Evolutionary conservation across 1,284 basidiomycete species (phyloP), one percentile per base, ranked within the genome.

Genomic region (Cryptococcus amylolentus): DNA sequence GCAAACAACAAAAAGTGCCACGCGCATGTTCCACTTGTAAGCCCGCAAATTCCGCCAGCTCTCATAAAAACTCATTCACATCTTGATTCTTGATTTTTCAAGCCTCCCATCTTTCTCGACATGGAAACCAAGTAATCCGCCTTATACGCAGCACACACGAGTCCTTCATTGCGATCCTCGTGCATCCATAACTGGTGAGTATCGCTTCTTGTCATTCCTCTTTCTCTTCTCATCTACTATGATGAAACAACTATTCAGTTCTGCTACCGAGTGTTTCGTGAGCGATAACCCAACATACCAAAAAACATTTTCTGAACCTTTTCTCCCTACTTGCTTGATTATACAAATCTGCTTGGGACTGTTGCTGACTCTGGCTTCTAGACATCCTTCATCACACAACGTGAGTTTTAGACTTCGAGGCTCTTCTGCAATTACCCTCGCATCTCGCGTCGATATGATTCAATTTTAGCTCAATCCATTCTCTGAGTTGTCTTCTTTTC

Each of bases 391-490:
- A 39, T 28, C 27, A 49, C 31, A 55, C 40, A 43, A 55, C 50
- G 59, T 57, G 49, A 57, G 59, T 61, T 27, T 44, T 8, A 10
- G 27, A 12, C 16, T 26, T 23, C 2, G 38, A 23, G 14, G 4
- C 27, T 14, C n/a, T 41, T 26, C 39, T 14, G 7, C 43, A 50
- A 46, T 47, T 39, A 35, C 26, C 39, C 20, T 52, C 26, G 23
- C 23, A 23, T 3, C 23, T 23, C 41, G 35, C 27, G 18, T 62
- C 58, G 64, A 71, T 54, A 75, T 68, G 74, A 76, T 76, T 76
- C 65, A 76, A 73, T 65, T 69, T 76, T 66, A 76, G 74, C 74
- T 76, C 66, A 76, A 76, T 76, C 74, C 74, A 76, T 76, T 76
- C 74, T 76, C 74, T 76, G 69, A 76, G 52, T 61, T 54, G 61